Evolutionary conservation across 1,284 basidiomycete genomes (phyloP).

Genomic region (Serendipita sp.): DNA sequence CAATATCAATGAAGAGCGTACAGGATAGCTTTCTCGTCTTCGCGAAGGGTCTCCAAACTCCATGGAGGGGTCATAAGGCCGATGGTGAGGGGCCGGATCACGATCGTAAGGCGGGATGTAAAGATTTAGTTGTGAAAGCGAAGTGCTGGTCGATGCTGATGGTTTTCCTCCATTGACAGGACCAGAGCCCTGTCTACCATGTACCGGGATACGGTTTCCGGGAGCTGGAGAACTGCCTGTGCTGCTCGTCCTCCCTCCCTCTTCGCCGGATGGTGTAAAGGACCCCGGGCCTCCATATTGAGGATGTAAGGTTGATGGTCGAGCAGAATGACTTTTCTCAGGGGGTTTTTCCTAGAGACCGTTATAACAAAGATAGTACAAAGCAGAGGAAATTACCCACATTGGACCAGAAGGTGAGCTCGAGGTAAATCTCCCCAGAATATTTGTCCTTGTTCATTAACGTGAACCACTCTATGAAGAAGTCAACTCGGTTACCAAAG

Average conservation of each 20-base stretch:
- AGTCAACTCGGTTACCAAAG: slow-evolving; percentile 1
- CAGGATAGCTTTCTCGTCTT: slow-evolving; percentile 49
- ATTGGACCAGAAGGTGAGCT: slow-evolving; percentile 92
- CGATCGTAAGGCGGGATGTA: slow-evolving; percentile 57
- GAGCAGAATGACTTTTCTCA: slow-evolving; percentile 45
- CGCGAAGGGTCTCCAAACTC: slow-evolving; percentile 32
- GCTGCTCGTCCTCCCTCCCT: slow-evolving; percentile 15
- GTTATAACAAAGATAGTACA: not conserved
- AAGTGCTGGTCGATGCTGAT: slow-evolving; percentile 41
- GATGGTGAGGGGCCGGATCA: slow-evolving; percentile 21
- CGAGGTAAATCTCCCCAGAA: slow-evolving; percentile 84
- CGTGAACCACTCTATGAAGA: slow-evolving; percentile 76
- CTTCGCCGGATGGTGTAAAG: slow-evolving; percentile 45
- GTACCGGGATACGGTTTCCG: slow-evolving; percentile 7
- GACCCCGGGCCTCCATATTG: slow-evolving; percentile 65
- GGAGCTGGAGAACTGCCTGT: slow-evolving; percentile 1
- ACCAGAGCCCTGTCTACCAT: slow-evolving; percentile 37
- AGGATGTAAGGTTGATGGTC: slow-evolving; percentile 34
- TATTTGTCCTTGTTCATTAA: slow-evolving; percentile 83
- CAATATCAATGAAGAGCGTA: slow-evolving; percentile 25
- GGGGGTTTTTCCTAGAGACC: slow-evolving; percentile 50
- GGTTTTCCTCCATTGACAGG: slow-evolving; percentile 26
- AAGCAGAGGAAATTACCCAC: slow-evolving; percentile 34
- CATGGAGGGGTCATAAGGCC: slow-evolving; percentile 28
- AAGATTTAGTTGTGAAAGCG: slow-evolving; percentile 46